These are phyloP conservation scores for Tetrapisispora namnaoensis DNA, from an alignment of 805 yeast species.

Conservation along the genomic window DNA sequence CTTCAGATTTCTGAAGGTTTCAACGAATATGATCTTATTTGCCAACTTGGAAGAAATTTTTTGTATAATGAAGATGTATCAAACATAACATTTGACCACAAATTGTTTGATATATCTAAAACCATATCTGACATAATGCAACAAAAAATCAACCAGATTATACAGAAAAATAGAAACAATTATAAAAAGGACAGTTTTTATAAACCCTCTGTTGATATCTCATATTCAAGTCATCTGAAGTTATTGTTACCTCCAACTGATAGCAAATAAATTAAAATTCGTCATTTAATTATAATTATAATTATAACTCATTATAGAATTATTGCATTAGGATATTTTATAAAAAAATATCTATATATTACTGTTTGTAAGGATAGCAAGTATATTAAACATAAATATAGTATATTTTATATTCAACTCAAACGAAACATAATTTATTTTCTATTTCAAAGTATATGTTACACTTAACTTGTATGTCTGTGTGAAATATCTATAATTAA, in stretches of 20 bases:
- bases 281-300: too few species aligned
- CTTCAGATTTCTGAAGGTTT: slow-evolving; percentile 18
- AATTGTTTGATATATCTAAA: too few species aligned
- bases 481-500: not conserved
- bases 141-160: not conserved
- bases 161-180: not conserved
- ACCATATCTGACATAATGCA: not conserved
- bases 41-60: not conserved
- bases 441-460: too few species aligned
- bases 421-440: too few species aligned
- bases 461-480: too few species aligned
- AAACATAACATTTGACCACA: too few species aligned
- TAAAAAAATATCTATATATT: too few species aligned
- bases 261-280: not conserved
- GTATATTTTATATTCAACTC: too few species aligned
- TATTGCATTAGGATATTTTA: not conserved
- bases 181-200: not conserved
- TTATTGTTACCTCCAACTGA: not conserved
- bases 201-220: not conserved
- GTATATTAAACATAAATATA: too few species aligned
- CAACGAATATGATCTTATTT: slow-evolving; percentile 7
- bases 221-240: not conserved
- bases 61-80: not conserved
- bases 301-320: too few species aligned
- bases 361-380: too few species aligned